A percentile compares a stretch with the other conserved stretches of the same genome.
Conservation (phyloP, 495 filamentous ascomycete genomes). For the Daldinia grandis region DNA sequence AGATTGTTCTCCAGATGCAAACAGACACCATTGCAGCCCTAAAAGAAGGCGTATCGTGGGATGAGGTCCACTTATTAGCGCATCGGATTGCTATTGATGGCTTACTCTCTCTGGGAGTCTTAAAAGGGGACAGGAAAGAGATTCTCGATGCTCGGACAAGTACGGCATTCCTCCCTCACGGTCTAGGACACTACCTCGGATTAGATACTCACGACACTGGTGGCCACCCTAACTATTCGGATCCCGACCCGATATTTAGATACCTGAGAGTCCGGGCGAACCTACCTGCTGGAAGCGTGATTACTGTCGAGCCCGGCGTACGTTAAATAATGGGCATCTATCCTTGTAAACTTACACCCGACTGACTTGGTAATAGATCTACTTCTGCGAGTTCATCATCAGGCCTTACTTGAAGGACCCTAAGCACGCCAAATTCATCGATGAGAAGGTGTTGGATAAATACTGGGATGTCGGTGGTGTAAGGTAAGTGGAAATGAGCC, state of each 20-base stretch:
- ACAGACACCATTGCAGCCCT: conserved; percentile 73
- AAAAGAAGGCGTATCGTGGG: conserved; percentile 83
- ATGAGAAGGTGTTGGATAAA: conserved; percentile 73
- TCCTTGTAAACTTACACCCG: neutral
- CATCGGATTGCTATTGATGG: conserved; percentile 86
- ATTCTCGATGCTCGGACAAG: conserved; percentile 78
- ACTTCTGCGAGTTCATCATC: conserved; percentile 95
- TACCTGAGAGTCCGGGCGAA: conserved; percentile 84
- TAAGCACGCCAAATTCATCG: conserved; percentile 75
- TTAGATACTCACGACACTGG: conserved; percentile 96
- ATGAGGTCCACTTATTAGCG: conserved; percentile 79
- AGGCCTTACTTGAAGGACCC: conserved; percentile 78
- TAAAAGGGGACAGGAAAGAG: conserved; percentile 73
- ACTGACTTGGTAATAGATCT: conserved; percentile 65
- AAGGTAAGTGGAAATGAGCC: conserved; percentile 49
- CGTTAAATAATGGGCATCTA: conserved; percentile 39
- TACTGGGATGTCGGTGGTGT: conserved; percentile 95
- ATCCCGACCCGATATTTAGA: conserved; percentile 82
- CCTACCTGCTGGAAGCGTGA: conserved; percentile 77
- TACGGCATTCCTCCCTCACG: conserved; percentile 91
- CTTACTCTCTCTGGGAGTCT: conserved; percentile 75
- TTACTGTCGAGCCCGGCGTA: conserved; percentile 91
- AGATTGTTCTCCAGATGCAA: conserved; percentile 90
- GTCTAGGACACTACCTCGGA: conserved; percentile 89
- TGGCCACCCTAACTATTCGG: conserved; percentile 84